A percentile compares a stretch with the other conserved stretches of the same genome.
Evolutionary conservation across 306 rosid genomes (phyloP).

Genomic region (Trichosanthes truncata): DNA sequence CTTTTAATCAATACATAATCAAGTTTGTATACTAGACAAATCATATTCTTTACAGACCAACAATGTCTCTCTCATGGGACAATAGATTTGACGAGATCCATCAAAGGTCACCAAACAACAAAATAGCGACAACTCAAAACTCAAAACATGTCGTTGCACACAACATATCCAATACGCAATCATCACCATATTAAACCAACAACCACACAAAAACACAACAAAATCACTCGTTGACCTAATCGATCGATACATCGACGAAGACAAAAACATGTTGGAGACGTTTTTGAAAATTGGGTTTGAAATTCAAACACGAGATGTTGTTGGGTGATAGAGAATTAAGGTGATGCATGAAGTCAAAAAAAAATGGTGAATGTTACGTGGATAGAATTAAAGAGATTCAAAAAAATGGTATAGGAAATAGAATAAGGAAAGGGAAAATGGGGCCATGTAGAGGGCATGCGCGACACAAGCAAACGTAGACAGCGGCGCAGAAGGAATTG

Average conservation of each 20-base stretch:
- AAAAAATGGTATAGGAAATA: too few relatives aligned
- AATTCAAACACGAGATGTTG: background rate
- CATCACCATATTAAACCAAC: too few relatives aligned
- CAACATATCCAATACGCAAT: too few relatives aligned
- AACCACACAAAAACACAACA: background rate
- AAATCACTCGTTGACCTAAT: background rate
- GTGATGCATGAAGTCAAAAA: background rate
- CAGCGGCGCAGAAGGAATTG: background rate
- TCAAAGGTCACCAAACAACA: background rate
- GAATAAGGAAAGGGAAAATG: background rate
- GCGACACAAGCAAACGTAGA: background rate
- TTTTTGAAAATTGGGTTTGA: background rate
- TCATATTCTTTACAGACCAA: background rate
- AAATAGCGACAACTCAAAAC: background rate
- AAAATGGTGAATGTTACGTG: too few relatives aligned
- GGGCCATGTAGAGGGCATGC: background rate
- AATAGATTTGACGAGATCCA: background rate
- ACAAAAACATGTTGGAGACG: background rate
- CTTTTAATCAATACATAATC: background rate
- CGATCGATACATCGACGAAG: background rate
- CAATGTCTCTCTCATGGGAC: background rate
- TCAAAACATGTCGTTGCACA: too few relatives aligned
- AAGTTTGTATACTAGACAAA: background rate
- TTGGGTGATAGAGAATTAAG: background rate
- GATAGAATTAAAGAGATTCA: too few relatives aligned